Base-by-base conservation (phyloP, 1,284 basidiomycete genomes). In the Gomphus sp. region DNA sequence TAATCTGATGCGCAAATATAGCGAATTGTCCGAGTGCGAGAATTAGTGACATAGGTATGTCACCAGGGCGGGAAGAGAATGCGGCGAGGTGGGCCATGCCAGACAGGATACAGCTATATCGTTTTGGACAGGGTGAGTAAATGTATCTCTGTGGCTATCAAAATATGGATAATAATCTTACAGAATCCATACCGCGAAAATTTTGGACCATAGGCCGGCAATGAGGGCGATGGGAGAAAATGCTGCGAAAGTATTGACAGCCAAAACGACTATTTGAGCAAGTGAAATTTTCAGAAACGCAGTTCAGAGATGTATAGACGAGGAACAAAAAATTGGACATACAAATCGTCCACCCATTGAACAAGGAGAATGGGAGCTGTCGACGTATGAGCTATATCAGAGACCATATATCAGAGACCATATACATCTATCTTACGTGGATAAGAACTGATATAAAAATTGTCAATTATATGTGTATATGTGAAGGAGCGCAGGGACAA, bases 141-240 rank as follows among this genome's bases (percentile, higher is more conserved):
- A 25, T 22, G 33, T 18, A 31, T 39, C 33, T 39, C 33, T 25
- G 12, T n/a, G 10, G 39, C 56, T 34, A 31, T 9, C 48, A 47
- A 43, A 14, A 39, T 34, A 43, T 22, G 50, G 12, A 53, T 18
- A 50, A 41, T 31, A 36, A 33, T 55, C 63, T 14, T 60, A 64
- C 62, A 64, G 52, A 28, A 64, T 39, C 63, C 63, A 64, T n/a
- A 64, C 57, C n/a, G 63, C 63, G n/a, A 61, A 18, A 41, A 64
- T 58, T 47, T 59, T 59, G 9, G 60, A 56, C 9, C 54, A 52
- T 12, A 61, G 36, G 14, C 63, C 63, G 12, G 63, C 58, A n/a
- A 50, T n/a, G 33, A 61, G 36, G 8, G 61, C 59, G 33, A 61
- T 58, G 18, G 63, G 63, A 14, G 61, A 59, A 51, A 64, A 64